A percentile compares a stretch with the other conserved stretches of the same genome.
phyloP scores from a whole-genome alignment of 2,329 filamentous ascomycete species.

The Tolypocladium paradoxum region DNA sequence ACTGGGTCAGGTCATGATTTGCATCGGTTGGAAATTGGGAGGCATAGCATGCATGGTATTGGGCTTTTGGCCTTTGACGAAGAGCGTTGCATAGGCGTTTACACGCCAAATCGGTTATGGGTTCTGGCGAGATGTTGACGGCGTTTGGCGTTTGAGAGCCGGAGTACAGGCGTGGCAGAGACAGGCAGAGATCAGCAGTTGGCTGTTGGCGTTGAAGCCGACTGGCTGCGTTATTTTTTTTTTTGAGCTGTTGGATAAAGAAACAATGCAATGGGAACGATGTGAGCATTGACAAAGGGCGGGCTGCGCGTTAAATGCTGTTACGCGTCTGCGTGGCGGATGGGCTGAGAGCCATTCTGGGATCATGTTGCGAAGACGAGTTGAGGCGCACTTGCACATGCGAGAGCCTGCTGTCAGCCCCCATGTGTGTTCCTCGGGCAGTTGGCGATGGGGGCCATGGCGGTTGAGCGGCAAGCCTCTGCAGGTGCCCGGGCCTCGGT shows the following conservation, averaged over 20 bases:
- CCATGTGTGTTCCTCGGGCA: background rate
- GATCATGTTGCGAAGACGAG: background rate
- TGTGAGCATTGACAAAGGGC: background rate
- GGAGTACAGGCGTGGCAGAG: background rate
- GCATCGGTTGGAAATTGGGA: no score
- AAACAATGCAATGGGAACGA: background rate
- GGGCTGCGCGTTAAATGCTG: background rate
- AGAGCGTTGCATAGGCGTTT: background rate
- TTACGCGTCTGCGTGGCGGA: rapidly evolving
- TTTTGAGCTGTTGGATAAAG: background rate
- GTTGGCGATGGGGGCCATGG: background rate
- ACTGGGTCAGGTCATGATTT: background rate
- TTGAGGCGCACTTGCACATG: conserved; percentile 6
- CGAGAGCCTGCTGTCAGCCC: background rate
- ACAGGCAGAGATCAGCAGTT: background rate
- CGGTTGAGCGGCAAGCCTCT: no score
- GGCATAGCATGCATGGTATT: background rate
- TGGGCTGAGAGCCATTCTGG: background rate
- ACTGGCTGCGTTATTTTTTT: background rate
- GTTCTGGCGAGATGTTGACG: background rate
- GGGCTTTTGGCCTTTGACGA: background rate
- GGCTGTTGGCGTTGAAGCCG: background rate
- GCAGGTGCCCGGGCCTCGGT: no score
- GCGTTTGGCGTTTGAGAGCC: background rate
- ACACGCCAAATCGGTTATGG: background rate